Base-by-base conservation (phyloP, 371 early-diverging fungal genomes). In the Umbelopsis sp. region DNA sequence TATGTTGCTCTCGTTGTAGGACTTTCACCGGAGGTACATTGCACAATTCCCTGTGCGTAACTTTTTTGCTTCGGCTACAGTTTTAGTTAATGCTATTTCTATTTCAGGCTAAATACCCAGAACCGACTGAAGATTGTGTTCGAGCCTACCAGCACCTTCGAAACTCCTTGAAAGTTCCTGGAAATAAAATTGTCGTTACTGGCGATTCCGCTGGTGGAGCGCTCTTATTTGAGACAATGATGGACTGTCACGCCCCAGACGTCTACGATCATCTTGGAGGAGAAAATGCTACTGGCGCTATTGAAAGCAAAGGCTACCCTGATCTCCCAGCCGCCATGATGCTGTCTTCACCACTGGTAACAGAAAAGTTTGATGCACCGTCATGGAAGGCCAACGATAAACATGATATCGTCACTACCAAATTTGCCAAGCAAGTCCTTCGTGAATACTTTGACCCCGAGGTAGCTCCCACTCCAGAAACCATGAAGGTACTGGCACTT, bases 121-220 rank as follows among this genome's bases (percentile, higher is more conserved):
- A 44, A 35, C 75, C 73, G 3, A 52, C 63, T n/a, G 14, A 69
- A 7, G 74, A 75, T 63, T 66, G 65, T 35, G 50, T 78, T 0
- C 57, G 69, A n/a, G 72, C 72, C 18, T 78, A 78, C 65, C 65
- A 69, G 3, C 73, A 78, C 35, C 64, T 78, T 4, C 25, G 71
- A 12, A 66, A 70, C 45, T 65, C 69, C 0, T n/a, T 77, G 9
- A 51, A 67, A 32, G 50, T 74, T 20, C 70, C 74, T 20, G 68
- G 70, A 1, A 68, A 44, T 5, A 71, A 50, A 52, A 62, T 75
- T 0, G 46, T 78, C 10, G 38, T 76, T 12, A 57, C 66, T 1
- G 78, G 78, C 4, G 78, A 78, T 25, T 73, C 72, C 12, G 75
- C 75, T 8, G 78, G 78, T 14, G 78, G 72, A 25, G 73, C 75